Base-by-base conservation (phyloP, 1,139 yeast genomes). In the Candida sojae region DNA sequence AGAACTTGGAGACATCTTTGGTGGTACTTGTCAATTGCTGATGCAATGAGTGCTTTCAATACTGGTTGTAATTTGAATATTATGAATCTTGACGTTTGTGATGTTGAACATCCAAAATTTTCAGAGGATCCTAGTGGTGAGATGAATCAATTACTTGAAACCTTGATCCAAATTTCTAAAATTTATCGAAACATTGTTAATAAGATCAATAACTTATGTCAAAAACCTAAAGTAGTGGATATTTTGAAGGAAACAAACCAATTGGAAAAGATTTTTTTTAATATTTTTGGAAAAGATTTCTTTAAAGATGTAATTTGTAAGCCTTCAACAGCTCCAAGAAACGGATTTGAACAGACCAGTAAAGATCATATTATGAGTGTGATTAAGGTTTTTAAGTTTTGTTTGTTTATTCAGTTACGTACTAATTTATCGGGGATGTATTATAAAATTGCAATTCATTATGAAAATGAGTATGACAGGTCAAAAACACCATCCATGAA, bases 361-460 rank as follows among this genome's bases (percentile, higher is more conserved):
- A 39, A 40, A 12, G 66, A 62, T 34, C 64, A 65, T 47, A 63
- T 59, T 45, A 55, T 57, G 34, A 53, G 61, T 12, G 54, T 51
- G 32, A 49, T 63, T 48, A 75, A 74, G 53, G 79, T 74, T 6
- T 51, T 64, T 29, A 70, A 70, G 47, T 75, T 68, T 57, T 58
- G 67, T 36, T 47, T 62, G 8, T 75, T 75, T 50, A 64, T 75
- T 35, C 72, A 70, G 52, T 57, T 75, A 45, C 60, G 80, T 45
- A 69, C 79, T 0, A 73, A 73, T 53, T 58, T 75, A 46, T 71
- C 77, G n/a, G 70, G 77, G 44, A 63, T 75, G 56, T 75, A 75
- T 55, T 75, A 70, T 50, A 67, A 70, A 63, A 68, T 75, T 47
- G 76, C 77, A 11, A 59, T 72, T 39, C 74, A 74, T 56, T 75